Percentiles rank a stretch among this genome's conserved stretches.
These are phyloP conservation scores for Oryza glumipatula DNA, from an alignment of 176 grass and related monocot species.

Conservation along the genomic window DNA sequence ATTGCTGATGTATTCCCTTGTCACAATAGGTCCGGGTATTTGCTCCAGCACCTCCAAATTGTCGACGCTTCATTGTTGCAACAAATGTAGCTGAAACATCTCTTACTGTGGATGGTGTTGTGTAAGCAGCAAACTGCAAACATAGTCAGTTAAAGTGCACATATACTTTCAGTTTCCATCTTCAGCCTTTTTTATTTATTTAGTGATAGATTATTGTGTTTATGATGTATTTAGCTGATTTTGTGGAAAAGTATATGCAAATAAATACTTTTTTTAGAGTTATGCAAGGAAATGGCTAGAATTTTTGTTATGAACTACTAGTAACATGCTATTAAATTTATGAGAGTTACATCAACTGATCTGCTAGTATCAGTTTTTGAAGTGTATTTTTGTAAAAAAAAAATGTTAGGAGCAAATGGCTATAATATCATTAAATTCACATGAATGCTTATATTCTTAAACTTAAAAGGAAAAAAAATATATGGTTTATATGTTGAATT, in stretches of 20 bases:
- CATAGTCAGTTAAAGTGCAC: slow-evolving; percentile 48
- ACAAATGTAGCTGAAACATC: slow-evolving; percentile 99
- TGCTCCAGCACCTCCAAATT: slow-evolving; percentile 77
- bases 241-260: background rate
- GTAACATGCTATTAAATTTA: background rate
- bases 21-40: slow-evolving; percentile 75
- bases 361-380: slow-evolving; percentile 14
- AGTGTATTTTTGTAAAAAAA: background rate
- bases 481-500: background rate
- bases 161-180: slow-evolving; percentile 38
- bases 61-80: slow-evolving; percentile 94
- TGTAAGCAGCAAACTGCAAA: slow-evolving; percentile 78
- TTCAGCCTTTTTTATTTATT: slow-evolving; percentile 21
- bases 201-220: slow-evolving; percentile 15
- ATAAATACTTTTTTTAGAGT: background rate
- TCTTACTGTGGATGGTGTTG: slow-evolving; percentile 94
- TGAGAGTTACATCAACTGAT: background rate
- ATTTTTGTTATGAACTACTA: background rate
- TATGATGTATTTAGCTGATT: background rate
- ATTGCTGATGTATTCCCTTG: slow-evolving; percentile 39
- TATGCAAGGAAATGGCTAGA: background rate
- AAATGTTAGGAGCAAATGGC: background rate
- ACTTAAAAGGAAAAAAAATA: background rate
- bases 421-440: background rate
- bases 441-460: background rate